Evolutionary conservation across 1,284 basidiomycete species (phyloP).

Genomic region (Pascua guehoae): DNA sequence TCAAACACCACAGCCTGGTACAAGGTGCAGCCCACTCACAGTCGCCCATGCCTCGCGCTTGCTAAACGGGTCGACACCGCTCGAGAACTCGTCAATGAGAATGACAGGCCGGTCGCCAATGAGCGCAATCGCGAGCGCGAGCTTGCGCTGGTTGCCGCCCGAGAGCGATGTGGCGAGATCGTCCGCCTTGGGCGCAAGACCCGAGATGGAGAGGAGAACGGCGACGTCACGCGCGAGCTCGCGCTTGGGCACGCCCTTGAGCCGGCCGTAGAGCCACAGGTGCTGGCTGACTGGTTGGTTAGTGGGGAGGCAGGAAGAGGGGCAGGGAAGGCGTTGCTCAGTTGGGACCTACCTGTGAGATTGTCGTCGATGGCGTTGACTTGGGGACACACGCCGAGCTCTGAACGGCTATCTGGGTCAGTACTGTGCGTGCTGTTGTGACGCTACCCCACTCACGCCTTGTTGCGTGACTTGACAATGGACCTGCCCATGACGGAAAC

Average conservation of each 20-base stretch:
- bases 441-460: slow-evolving; percentile 54
- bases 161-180: slow-evolving; percentile 68
- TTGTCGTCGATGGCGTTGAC: slow-evolving; percentile 76
- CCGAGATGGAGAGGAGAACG: slow-evolving; percentile 60
- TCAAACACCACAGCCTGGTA: background rate
- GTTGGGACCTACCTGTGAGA: slow-evolving; percentile 53
- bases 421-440: background rate
- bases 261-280: slow-evolving; percentile 51
- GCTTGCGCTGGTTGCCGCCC: slow-evolving; percentile 75
- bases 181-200: slow-evolving; percentile 61
- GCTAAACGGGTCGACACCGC: slow-evolving; percentile 75
- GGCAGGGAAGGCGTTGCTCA: background rate
- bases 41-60: slow-evolving; percentile 79
- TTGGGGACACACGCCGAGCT: slow-evolving; percentile 72
- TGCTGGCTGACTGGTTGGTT: slow-evolving; percentile 61
- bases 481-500: slow-evolving; percentile 63
- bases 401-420: slow-evolving; percentile 15
- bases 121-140: slow-evolving; percentile 70
- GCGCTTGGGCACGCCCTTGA: slow-evolving; percentile 59
- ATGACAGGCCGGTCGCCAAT: slow-evolving; percentile 75
- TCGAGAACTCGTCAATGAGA: slow-evolving; percentile 77
- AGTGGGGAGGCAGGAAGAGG: background rate
- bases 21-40: slow-evolving; percentile 47
- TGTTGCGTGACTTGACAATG: slow-evolving; percentile 59
- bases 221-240: slow-evolving; percentile 59